Evolutionary conservation across 2,329 filamentous ascomycete genomes (phyloP), one percentile per base, ranked within the genome.

Genomic region (Colletotrichum theobromicola): DNA sequence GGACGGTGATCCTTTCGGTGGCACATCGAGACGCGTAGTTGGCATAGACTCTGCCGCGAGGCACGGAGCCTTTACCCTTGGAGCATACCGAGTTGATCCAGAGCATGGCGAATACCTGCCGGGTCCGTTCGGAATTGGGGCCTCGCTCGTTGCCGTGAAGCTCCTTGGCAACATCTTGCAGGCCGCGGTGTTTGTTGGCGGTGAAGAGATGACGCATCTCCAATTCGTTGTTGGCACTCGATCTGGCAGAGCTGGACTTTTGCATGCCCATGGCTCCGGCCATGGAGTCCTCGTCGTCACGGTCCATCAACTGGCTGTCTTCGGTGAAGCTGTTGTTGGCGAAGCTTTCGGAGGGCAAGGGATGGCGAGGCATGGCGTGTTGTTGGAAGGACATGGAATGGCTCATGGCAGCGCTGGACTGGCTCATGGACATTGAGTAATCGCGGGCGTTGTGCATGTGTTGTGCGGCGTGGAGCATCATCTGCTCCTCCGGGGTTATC

Each of bases 21-120:
- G 95, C 96, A 84, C 97, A 99, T 76, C 95, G 92, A 30, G 94
- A 95, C 62, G 96, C 97, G 83, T 99, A 99, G 82, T 96, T 96
- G 75, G 96, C 95, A 83, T 98, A 99, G 3, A 99, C 97, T 74
- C 96, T 91, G 77, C 97, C 97, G 79, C 97, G 90, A 8, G 97
- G 95, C 1, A 98, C 96, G 7, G 97, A 98, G 1, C 93, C 93
- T 82, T 94, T 95, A 57, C 94, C 94, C 76, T 91, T 91, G 60
- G 90, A 88, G 83, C 94, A 96, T 2, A 93, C 92, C 66, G 90
- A 88, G 79, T 93, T 93, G 78, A 96, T 91, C 94, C 94, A 97
- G 64, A 96, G 88, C 94, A 97, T 96, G 26, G 94, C 94, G 85
- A 97, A 97, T 10, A 97, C 90, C 82, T 97, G 95, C 75, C 95